Base-by-base conservation (phyloP, 495 filamentous ascomycete genomes). In the Neurospora terricola region DNA sequence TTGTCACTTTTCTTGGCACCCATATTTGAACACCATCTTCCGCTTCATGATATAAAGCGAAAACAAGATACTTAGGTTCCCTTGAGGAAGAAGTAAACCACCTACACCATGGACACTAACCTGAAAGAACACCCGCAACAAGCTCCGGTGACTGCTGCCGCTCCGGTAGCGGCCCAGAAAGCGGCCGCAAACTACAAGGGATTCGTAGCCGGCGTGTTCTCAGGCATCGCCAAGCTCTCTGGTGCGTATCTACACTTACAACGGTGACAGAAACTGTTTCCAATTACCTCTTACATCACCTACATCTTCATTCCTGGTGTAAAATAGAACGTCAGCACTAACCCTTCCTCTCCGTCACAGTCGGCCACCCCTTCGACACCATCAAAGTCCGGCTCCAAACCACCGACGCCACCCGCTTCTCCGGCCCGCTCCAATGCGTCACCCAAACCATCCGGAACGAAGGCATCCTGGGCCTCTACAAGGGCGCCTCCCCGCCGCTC, bases 331-430 rank as follows among this genome's bases (percentile, higher is more conserved):
- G 10, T 48, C 4, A 42, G 14, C 8, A 14, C 71, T 34, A 38
- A 27, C 68, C 6, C 69, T 45, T 68, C 11, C 45, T 69, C 40
- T 43, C 39, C 40, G 30, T 18, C 38, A 34, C 37, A 88, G 85
- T 84, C 76, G 84, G 84, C 75, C 84, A 86, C 79, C 86, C 88
- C 75, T 98, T 98, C 85, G 95, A 98, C 80, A 98, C 95, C 0
- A 90, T 98, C 81, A 98, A 98, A 82, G 94, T 98, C 74, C 92
- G 96, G 30, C 85, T 99, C 27, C 96, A 99, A 80, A 98, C 96
- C n/a, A 91, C 92, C 69, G 82, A 89, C 76, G 79, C 89, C 70
- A 80, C 86, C 1, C 93, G 91, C 75, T 99, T 99, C 85, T 84
- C 83, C 68, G 96, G 96, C 3, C 94, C 96, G 0, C 77, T 95